These are phyloP conservation scores for Zoysia matrella DNA, from an alignment of 202 grass and related monocot species.

Conservation along the genomic window DNA sequence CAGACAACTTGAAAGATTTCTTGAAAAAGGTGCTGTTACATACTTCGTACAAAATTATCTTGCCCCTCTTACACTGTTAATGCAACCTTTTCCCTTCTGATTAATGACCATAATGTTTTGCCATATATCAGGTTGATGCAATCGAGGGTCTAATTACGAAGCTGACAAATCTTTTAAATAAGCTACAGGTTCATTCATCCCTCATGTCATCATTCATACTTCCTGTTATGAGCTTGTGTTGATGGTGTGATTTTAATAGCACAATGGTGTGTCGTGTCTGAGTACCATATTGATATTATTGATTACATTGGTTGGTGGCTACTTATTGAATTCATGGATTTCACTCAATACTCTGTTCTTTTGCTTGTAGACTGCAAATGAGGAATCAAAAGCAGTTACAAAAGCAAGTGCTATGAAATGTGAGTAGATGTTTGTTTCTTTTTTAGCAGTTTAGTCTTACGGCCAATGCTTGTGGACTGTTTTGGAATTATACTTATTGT, in stretches of 20 bases:
- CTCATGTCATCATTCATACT: neutral
- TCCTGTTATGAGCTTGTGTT: constrained; percentile 18
- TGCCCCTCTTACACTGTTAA: neutral
- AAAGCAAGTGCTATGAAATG: constrained; percentile 95
- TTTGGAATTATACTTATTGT: neutral
- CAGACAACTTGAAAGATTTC: constrained; percentile 87
- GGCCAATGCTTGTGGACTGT: neutral
- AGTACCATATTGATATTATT: constrained; percentile 21
- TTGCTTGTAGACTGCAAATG: constrained; percentile 77
- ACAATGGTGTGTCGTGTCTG: constrained; percentile 7
- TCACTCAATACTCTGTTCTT: constrained; percentile 24
- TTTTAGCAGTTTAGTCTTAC: constrained; percentile 18
- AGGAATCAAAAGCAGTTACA: constrained; percentile 90
- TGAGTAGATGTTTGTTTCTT: constrained; percentile 37
- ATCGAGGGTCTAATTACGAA: constrained; percentile 80
- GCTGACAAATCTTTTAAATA: constrained; percentile 73
- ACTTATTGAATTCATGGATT: neutral
- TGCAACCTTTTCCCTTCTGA: constrained; percentile 15
- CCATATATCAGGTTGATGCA: constrained; percentile 69
- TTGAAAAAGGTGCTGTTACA: constrained; percentile 75
- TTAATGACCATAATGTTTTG: constrained; percentile 46
- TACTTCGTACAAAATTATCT: neutral
- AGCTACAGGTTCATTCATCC: constrained; percentile 70
- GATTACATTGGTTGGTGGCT: neutral
- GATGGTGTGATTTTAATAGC: neutral